Evolutionary conservation across 2,329 filamentous ascomycete genomes (phyloP), one percentile per base, ranked within the genome.

Genomic region (Immersiporthe knoxdaviesiana): DNA sequence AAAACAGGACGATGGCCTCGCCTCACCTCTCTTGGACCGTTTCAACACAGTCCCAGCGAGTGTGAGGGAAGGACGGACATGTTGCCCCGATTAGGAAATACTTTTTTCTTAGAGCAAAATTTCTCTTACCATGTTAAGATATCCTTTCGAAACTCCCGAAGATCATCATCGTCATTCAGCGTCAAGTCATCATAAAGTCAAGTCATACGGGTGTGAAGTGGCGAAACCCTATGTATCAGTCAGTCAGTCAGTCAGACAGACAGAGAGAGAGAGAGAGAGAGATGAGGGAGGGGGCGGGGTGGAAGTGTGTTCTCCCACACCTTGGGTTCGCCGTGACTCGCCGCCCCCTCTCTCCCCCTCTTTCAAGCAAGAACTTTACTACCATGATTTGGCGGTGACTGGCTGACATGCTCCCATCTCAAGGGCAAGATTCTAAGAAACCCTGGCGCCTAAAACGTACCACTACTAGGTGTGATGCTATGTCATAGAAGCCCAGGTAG

Each of bases 111-210:
- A 35, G n/a, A n/a, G n/a, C n/a, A n/a, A n/a, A n/a, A n/a, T n/a
- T 39, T 39, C 11, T 39, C 37, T 47, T 5, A 27, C 24, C 24
- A 16, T 56, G 27, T 27, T 10, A 18, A 56, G 12, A 7, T 30
- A 16, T 30, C 27, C 24, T 16, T 16, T 56, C 52, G 52, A 56
- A 16, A 56, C 27, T 7, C 52, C 52, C 52, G 52, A 30, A 30
- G 52, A 30, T 56, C 47, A 24, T n/a, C 24, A 30, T 30, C 52
- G 5, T 56, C 52, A 56, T 56, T 56, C 50, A 52, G 27, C n/a
- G 24, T 52, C 24, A 56, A 54, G 24, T 56, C 52, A 56, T 56
- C 27, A 56, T 56, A 30, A 30, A 27, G n/a, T 54, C 50, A 54
- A 54, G 24, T 30, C 50, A 14, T 27, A 54, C 50, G 21, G 44